A percentile compares a stretch with the other conserved stretches of the same genome.
phyloP scores from a whole-genome alignment of 2,329 filamentous ascomycete species.

The Hymenotorrendiella dingleyae region DNA sequence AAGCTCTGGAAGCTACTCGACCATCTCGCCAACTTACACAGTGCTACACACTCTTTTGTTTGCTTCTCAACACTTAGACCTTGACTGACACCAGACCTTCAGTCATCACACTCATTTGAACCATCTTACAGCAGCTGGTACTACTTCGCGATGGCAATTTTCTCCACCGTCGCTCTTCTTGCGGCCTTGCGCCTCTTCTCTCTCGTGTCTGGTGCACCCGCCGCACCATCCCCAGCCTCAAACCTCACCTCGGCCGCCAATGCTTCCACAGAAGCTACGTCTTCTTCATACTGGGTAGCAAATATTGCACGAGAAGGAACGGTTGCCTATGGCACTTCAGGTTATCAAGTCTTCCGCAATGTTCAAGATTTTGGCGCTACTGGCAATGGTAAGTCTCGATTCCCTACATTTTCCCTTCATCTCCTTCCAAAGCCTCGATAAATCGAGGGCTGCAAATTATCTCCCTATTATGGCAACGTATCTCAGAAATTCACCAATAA shows the following conservation, averaged over 20 bases:
- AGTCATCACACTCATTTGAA: slow-evolving; percentile 28
- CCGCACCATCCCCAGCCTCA: slow-evolving; percentile 10
- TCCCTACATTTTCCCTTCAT: neutral
- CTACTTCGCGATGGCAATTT: slow-evolving; percentile 30
- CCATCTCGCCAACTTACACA: neutral
- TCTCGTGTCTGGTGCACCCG: slow-evolving; percentile 22
- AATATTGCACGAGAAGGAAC: slow-evolving; percentile 29
- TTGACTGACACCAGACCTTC: slow-evolving; percentile 7
- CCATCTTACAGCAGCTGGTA: slow-evolving; percentile 29
- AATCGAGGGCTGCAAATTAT: too few relatives aligned
- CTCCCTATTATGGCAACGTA: too few relatives aligned
- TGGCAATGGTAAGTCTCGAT: slow-evolving; percentile 52
- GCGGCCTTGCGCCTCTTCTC: slow-evolving; percentile 26
- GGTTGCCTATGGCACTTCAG: slow-evolving; percentile 33
- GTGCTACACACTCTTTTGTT: neutral
- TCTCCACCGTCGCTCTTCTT: slow-evolving; percentile 26
- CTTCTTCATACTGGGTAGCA: slow-evolving; percentile 28
- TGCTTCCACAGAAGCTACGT: slow-evolving; percentile 10
- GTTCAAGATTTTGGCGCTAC: slow-evolving; percentile 70
- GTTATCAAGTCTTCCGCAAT: slow-evolving; percentile 72
- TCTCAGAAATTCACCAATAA: too few relatives aligned
- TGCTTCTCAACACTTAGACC: neutral
- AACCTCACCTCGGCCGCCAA: too few relatives aligned
- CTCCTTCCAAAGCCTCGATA: neutral
- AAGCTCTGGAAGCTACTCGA: slow-evolving; percentile 2